Evolutionary conservation across 345 rosid species (phyloP).

Genomic region (Acer campestre): DNA sequence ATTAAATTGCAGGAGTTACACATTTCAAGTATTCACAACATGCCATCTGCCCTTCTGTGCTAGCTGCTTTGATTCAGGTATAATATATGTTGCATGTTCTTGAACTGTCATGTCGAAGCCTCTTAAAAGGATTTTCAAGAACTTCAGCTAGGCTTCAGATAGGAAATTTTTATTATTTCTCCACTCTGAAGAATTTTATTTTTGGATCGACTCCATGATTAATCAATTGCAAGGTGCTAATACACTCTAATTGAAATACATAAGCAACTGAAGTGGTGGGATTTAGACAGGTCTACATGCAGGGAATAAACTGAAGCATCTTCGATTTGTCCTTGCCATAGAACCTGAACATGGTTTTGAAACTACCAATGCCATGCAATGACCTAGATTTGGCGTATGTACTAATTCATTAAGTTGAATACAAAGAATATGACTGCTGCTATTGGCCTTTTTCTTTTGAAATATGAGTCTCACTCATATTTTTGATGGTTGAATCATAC

Average conservation of each 20-base stretch:
- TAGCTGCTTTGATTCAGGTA: not conserved
- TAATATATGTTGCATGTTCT: not conserved
- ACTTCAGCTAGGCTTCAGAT: not conserved
- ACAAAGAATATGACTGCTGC: not conserved
- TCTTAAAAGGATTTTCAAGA: not conserved
- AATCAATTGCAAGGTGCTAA: no score
- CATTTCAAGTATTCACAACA: not conserved
- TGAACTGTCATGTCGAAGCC: not conserved
- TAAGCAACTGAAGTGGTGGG: not conserved
- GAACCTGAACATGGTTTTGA: not conserved
- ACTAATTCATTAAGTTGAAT: no score
- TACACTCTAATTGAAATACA: not conserved
- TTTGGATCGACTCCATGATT: no score
- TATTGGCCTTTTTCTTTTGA: not conserved
- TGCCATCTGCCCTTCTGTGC: not conserved
- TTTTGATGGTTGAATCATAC: not conserved
- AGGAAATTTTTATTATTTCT: not conserved
- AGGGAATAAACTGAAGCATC: not conserved
- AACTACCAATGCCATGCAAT: not conserved
- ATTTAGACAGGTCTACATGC: not conserved
- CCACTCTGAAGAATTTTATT: no score
- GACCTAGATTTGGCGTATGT: not conserved
- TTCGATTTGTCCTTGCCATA: not conserved
- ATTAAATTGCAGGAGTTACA: not conserved
- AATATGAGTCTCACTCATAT: not conserved